Base-by-base conservation (phyloP, 305 asterid species). In the Fraxinus angustifolia region DNA sequence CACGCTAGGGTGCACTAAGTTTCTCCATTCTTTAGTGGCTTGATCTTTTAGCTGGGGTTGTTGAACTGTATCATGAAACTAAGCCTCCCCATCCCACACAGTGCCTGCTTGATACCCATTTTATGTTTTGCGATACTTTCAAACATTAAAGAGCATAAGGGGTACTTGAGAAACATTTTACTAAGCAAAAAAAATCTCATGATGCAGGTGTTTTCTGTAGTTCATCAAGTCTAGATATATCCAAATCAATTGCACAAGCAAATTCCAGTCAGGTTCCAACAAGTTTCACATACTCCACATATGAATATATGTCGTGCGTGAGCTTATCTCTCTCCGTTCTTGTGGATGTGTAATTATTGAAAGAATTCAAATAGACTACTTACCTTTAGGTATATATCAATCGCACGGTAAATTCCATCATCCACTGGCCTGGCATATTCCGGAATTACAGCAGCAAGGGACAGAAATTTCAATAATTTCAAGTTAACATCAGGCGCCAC, bases 311-410 rank as follows among this genome's bases (percentile, higher is more conserved):
- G 8, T n/a, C 8, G 8, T 50, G 60, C 2, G 7, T 17, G 3
- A 6, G 26, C 2, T 5, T n/a, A 7, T 72, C 16, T 5, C 30
- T 8, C 21, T 72, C 17, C 6, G 0, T 72, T 8, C 23, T n/a
- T 16, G 30, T 72, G 76, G 50, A 40, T 38, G 38, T 40, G 40
- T 40, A 65, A 65, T 23, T 8, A 14, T 19, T 75, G 33, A 33
- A 71, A 71, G 53, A 81, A 75, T 38, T 10, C 8, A 75, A 17
- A 40, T 50, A 81, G 62, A 53, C n/a, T 62, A 42, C 67, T 83
- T 85, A 85, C 94, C 92, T 89, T 87, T 2, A 90, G 84, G 84
- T 86, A 90, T 56, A 81, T 73, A 45, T 90, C 92, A 4, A 90
- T 84, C 0, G 92, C 94, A 2, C 88, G 85, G 73, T 90, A 90